Conservation (phyloP, 129 eudicot species). For the Tagetes erecta region DNA sequence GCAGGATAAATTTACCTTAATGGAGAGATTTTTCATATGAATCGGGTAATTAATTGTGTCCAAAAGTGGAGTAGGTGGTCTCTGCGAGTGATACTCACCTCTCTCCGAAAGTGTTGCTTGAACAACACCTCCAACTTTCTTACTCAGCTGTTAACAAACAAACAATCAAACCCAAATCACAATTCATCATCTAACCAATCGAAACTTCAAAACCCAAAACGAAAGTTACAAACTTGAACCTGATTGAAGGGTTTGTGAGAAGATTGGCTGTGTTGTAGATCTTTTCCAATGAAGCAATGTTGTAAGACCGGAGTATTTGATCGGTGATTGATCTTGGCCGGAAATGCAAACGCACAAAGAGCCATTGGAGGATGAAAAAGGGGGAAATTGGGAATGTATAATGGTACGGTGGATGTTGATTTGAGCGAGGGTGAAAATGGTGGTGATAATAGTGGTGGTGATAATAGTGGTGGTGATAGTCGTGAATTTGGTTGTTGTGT, state of each 20-base stretch:
- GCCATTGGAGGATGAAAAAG: constrained; percentile 47
- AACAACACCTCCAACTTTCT: constrained; percentile 44
- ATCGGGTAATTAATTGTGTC: constrained; percentile 95
- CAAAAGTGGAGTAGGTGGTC: constrained; percentile 95
- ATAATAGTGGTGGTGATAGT: constrained; percentile 2
- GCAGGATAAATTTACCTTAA: constrained; percentile 48
- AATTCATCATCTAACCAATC: not conserved
- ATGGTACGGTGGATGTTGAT: not conserved
- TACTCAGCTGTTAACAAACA: constrained; percentile 45
- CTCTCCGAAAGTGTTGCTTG: constrained; percentile 69
- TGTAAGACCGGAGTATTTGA: constrained; percentile 18
- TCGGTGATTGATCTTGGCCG: constrained; percentile 45
- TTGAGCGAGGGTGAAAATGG: not conserved
- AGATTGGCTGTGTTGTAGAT: constrained; percentile 43
- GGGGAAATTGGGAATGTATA: constrained; percentile 16
- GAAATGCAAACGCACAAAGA: constrained; percentile 50
- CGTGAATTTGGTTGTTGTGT: not conserved
- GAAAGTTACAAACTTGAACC: constrained; percentile 39
- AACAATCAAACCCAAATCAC: not conserved
- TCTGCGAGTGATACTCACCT: constrained; percentile 81
- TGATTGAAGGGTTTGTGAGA: constrained; percentile 41
- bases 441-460: constrained; percentile 6
- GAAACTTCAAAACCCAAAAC: not conserved
- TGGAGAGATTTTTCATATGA: constrained; percentile 92
- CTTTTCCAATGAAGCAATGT: constrained; percentile 44